A percentile compares a stretch with the other conserved stretches of the same genome.
These are phyloP conservation scores for Leishmania braziliensis DNA, from an alignment of 208 protist genomes.

Conservation along the genomic window DNA sequence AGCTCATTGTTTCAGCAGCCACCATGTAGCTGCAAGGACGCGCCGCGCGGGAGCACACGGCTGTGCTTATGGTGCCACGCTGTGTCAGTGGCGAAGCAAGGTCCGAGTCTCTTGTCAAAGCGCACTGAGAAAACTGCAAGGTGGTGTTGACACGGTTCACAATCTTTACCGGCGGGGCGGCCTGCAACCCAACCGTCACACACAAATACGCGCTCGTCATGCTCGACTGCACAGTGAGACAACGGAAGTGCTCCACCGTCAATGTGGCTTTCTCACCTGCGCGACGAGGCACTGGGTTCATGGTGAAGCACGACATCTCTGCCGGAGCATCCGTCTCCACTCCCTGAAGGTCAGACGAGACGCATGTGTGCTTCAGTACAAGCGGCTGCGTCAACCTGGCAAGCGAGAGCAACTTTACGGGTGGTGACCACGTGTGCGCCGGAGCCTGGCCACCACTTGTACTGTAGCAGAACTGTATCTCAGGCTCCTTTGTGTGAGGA, in stretches of 20 bases:
- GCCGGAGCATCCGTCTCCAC: neutral
- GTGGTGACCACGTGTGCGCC: conserved; percentile 46
- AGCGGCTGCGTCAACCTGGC: conserved; percentile 40
- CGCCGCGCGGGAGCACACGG: conserved; percentile 10
- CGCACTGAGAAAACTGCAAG: conserved; percentile 18
- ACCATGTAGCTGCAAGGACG: conserved; percentile 25
- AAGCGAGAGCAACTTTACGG: conserved; percentile 42
- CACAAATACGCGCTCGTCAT: conserved; percentile 7
- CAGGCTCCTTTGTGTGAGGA: conserved; percentile 20
- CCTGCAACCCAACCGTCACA: conserved; percentile 14
- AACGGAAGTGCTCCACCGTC: conserved; percentile 11
- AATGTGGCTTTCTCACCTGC: neutral
- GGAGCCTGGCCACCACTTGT: neutral
- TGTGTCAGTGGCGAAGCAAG: neutral
- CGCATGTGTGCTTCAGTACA: conserved; percentile 37
- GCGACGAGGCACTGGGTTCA: conserved; percentile 3
- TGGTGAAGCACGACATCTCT: neutral
- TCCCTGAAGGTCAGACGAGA: neutral
- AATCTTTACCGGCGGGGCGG: conserved; percentile 18
- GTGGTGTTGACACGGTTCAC: conserved; percentile 30
- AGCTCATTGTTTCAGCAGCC: conserved; percentile 15
- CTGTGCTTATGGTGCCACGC: conserved; percentile 5
- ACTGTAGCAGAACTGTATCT: conserved; percentile 38
- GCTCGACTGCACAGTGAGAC: conserved; percentile 21
- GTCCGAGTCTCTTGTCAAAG: neutral